Evolutionary conservation across 257 asterid species (phyloP), one percentile per base, ranked within the genome.

Genomic region (Forsythia suspensa): DNA sequence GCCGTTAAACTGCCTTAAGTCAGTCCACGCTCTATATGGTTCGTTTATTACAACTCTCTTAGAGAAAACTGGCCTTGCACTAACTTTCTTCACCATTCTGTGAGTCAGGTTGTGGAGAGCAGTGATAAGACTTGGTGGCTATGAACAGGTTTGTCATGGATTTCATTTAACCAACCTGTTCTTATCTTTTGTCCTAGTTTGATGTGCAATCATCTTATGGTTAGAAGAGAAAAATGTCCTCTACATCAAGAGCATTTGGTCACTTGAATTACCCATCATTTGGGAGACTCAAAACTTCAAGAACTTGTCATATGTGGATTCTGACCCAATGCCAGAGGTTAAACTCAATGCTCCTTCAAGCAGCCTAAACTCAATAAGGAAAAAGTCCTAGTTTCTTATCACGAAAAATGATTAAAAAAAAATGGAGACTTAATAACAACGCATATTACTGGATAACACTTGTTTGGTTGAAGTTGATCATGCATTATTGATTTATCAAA

Each of bases 1-100:
- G 87, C 97, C 95, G 20, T 84, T 94, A 75, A 94, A 94, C 82
- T 90, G 94, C 87, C 97, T 94, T 77, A 94, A 94, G 98, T 94
- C 84, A 85, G 85, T 82, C n/a, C 71, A 42, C 11, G 48, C 24
- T 82, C 77, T 5, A 18, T 29, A 63, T 63, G 39, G 15, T 24
- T 84, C 74, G 24, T 4, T 36, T 69, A 38, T 76, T 61, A 29
- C 38, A 65, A 7, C 67, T 78, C 43, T 38, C 41, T 52, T 41
- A 61, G 6, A 15, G 39, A 38, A 43, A 65, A 42, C 16, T 61
- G 44, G 63, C 36, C 66, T 74, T 20, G 48, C 55, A 10, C 61
- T 75, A 39, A 68, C 63, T 21, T 80, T 37, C 43, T 70, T 59
- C 52, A 20, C 80, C 29, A 38, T 72, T 79, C 21, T 73, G 63